A percentile compares a stretch with the other conserved stretches of the same genome.
Conservation (phyloP, 1,284 basidiomycete species). For the Paramarasmius palmivorus region DNA sequence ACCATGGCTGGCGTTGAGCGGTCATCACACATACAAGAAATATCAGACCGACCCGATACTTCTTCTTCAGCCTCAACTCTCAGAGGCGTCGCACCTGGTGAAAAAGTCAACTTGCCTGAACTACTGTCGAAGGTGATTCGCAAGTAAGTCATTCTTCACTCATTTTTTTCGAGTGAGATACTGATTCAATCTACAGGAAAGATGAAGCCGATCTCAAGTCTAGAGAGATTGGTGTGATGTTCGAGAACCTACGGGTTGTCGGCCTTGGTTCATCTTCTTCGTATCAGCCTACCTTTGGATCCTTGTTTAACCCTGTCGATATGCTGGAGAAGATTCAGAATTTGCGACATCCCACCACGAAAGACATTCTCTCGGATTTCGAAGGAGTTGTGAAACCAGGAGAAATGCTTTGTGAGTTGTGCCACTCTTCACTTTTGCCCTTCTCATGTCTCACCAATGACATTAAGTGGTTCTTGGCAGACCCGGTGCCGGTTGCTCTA, state of each 20-base stretch:
- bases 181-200: constrained; percentile 27
- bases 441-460: constrained; percentile 1
- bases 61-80: too few relatives aligned
- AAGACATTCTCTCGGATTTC: constrained; percentile 47
- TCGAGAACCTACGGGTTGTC: constrained; percentile 47
- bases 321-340: constrained; percentile 30
- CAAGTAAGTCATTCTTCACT: too few relatives aligned
- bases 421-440: background rate
- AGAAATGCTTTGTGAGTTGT: constrained; percentile 49
- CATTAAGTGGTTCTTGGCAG: constrained; percentile 53
- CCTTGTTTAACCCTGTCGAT: constrained; percentile 39
- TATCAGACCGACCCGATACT: too few relatives aligned
- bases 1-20: too few relatives aligned
- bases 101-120: too few relatives aligned
- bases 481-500: constrained; percentile 61
- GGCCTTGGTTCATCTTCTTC: constrained; percentile 45
- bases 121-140: too few relatives aligned
- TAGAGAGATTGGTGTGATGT: constrained; percentile 50
- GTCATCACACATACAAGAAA: too few relatives aligned
- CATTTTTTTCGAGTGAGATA: background rate
- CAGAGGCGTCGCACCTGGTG: too few relatives aligned
- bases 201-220: constrained; percentile 43
- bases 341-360: constrained; percentile 40
- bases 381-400: constrained; percentile 54
- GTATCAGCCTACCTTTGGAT: constrained; percentile 43